Base-by-base conservation (phyloP, 495 filamentous ascomycete genomes). In the Xylaria sp. region DNA sequence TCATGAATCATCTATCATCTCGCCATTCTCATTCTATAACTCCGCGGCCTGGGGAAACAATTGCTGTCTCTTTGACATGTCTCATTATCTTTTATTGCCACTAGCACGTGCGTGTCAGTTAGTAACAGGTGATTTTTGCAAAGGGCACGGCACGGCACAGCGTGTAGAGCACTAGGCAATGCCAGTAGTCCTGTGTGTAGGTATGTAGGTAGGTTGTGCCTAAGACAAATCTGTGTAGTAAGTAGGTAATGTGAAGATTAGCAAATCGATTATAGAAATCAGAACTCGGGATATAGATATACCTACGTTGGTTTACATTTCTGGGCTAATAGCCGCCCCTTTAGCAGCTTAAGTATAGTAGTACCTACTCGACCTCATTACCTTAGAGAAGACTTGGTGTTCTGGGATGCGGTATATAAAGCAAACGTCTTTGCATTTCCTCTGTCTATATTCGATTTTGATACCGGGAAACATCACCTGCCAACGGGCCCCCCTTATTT, bases 1-100 rank as follows among this genome's bases (percentile, higher is more conserved):
- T 21, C 37, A 52, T 33, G 29, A 52, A 65, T 48, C 44, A 48
- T n/a, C 40, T 62, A 65, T 48, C 44, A 48, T n/a, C 40, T 62
- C 59, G 21, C 59, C 17, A 17, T 44, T 62, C 59, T 43, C 12
- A 62, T 29, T 9, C 26, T 1, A 6, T 15, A 24, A 21, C 6
- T 61, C 26, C 15, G 1, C 14, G 12, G 17, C 33, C 2, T 17
- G 15, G 5, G 50, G 21, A 12, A 53, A 24, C 24, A 5, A 15
- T 12, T 15, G 50, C 14, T 11, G 9, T n/a, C n/a, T n/a, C n/a
- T n/a, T 11, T 43, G 40, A 14, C 19, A 15, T 46, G 5, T 17
- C 43, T 19, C 43, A 5, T 46, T 2, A 1, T 12, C 15, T 46
- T 46, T 19, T 46, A 5, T 12, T 15, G 1, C 17, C 5, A 1